phyloP scores from a whole-genome alignment of 2,329 filamentous ascomycete genomes.

The Sporothrix protearum region DNA sequence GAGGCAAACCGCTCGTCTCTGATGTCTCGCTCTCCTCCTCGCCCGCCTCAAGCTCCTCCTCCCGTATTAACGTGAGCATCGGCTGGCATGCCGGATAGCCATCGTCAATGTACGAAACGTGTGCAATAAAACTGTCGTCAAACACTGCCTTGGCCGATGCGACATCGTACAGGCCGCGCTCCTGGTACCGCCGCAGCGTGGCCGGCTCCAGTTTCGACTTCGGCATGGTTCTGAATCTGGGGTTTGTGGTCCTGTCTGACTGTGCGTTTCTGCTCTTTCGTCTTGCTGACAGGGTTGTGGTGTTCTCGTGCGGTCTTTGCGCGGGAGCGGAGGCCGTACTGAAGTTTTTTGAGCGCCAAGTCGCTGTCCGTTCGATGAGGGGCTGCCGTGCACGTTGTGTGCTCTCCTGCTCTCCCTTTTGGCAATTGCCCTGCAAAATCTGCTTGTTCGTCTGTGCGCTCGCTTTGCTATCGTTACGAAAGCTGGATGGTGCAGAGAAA shows the following conservation, averaged over 20 bases:
- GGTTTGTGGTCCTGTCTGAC: neutral
- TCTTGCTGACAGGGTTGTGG: neutral
- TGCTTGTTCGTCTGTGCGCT: neutral
- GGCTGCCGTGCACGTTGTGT: neutral
- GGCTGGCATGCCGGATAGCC: slow-evolving; percentile 27
- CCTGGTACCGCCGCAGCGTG: slow-evolving; percentile 23
- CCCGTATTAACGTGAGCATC: slow-evolving; percentile 26
- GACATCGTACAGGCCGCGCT: slow-evolving; percentile 26
- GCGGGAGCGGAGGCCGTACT: neutral
- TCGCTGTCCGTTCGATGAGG: neutral
- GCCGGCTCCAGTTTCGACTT: slow-evolving; percentile 23
- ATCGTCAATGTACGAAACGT: slow-evolving; percentile 27
- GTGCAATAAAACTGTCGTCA: slow-evolving; percentile 27
- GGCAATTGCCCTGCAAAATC: neutral
- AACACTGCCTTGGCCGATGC: slow-evolving; percentile 25
- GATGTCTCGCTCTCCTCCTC: neutral
- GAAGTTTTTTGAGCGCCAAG: neutral
- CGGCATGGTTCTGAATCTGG: neutral
- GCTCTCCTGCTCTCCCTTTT: neutral
- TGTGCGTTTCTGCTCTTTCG: neutral
- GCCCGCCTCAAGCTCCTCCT: slow-evolving; percentile 17
- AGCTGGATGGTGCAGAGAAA: neutral
- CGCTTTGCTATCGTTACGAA: neutral
- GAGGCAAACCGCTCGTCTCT: neutral
- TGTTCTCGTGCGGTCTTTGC: neutral